Evolutionary conservation across 164 flowering plant species (phyloP).

Genomic region (Buxus sempervirens): DNA sequence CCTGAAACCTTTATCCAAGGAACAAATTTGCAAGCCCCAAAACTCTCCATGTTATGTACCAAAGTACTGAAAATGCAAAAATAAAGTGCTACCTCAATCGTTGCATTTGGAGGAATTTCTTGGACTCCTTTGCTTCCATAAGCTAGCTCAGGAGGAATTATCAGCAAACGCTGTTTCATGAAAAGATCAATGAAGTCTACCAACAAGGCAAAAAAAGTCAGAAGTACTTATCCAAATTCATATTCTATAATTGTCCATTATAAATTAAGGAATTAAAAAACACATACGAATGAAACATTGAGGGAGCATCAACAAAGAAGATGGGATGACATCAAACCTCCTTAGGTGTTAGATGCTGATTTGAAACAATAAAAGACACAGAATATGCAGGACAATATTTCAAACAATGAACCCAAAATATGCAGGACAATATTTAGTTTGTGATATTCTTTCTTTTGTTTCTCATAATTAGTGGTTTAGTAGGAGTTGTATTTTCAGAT

Average conservation of each 20-base stretch:
- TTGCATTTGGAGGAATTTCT: slow-evolving; percentile 98
- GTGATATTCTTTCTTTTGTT: neutral
- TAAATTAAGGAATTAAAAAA: neutral
- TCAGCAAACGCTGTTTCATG: slow-evolving; percentile 56
- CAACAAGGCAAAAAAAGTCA: no score
- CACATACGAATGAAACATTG: neutral
- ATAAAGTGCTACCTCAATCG: slow-evolving; percentile 69
- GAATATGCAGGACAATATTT: neutral
- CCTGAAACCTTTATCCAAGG: no score
- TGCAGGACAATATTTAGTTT: neutral
- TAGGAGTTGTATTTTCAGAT: no score
- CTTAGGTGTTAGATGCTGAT: neutral
- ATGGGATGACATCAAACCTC: neutral
- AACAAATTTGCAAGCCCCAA: neutral
- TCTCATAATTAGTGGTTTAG: no score
- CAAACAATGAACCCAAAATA: no score
- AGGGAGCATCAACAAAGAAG: neutral
- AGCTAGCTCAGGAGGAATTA: slow-evolving; percentile 93
- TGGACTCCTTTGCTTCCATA: slow-evolving; percentile 95
- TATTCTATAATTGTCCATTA: neutral
- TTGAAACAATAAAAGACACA: neutral
- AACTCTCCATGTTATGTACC: neutral
- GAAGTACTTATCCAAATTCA: neutral
- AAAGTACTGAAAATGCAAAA: neutral
- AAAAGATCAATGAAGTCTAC: neutral